phyloP scores from a whole-genome alignment of 1,284 basidiomycete species.

The Papiliotrema terrestris region DNA sequence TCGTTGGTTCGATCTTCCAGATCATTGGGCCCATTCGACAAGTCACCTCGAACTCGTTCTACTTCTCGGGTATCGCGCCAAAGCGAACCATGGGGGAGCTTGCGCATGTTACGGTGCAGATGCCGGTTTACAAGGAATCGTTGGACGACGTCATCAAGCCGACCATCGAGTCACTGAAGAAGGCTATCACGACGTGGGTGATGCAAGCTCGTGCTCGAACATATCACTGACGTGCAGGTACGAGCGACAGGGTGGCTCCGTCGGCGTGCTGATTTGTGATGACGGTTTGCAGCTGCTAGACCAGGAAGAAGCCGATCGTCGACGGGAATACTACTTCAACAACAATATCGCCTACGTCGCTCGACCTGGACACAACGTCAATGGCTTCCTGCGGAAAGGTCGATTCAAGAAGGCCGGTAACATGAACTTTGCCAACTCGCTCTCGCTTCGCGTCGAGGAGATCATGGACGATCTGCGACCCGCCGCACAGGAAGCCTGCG shows the following conservation, averaged over 20 bases:
- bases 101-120: constrained; percentile 58
- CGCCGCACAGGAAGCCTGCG: constrained; percentile 28
- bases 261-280: constrained; percentile 49
- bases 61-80: constrained; percentile 53
- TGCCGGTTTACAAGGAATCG: constrained; percentile 64
- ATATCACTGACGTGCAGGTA: constrained; percentile 35
- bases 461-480: constrained; percentile 57
- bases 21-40: constrained; percentile 55
- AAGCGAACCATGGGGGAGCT: constrained; percentile 52
- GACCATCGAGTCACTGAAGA: constrained; percentile 74
- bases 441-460: constrained; percentile 70
- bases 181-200: constrained; percentile 68
- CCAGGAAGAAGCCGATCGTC: constrained; percentile 60
- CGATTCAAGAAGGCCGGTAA: constrained; percentile 91
- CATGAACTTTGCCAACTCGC: constrained; percentile 75
- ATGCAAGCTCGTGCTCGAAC: not conserved
- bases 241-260: constrained; percentile 57
- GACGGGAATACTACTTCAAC: constrained; percentile 70
- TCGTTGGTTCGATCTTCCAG: constrained; percentile 27
- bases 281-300: constrained; percentile 65
- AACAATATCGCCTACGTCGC: constrained; percentile 81
- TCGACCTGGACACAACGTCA: constrained; percentile 64
- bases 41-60: constrained; percentile 54
- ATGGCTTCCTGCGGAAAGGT: constrained; percentile 76
- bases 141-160: constrained; percentile 54